Base-by-base conservation (phyloP, 2,329 filamentous ascomycete species). In the Alternaria gansuensis region DNA sequence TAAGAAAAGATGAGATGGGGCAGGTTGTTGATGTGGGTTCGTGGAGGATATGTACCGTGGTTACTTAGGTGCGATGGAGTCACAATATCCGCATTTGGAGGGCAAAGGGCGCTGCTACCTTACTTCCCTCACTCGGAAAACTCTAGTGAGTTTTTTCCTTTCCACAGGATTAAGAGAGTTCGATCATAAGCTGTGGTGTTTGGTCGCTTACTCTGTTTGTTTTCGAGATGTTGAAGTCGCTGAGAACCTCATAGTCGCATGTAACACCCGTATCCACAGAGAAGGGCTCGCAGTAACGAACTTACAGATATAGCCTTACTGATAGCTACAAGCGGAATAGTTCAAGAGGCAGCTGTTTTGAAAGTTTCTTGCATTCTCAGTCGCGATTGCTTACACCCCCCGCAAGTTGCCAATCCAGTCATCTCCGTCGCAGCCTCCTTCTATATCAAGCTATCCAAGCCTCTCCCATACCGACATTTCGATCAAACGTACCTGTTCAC, bases 1-100 rank as follows among this genome's bases (percentile, higher is more conserved):
- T 1, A 29, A 8, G 9, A 5, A 31, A 11, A 10, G 3, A 8
- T 9, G 1, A 5, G 2, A 33, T 2, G 0, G 13, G 11, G 13
- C n/a, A 9, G 8, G 4, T 36, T n/a, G 37, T 10, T 36, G 21
- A 34, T 48, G 13, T 34, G 34, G 31, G 21, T 3, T 13, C 8
- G 13, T 48, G 21, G 8, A 26, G 17, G 13, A 7, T 11, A 13
- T 14, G 44, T 36, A 48, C 44, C 31, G 31, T 34, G 44, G 31
- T 48, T 24, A 17, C 17, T 17, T 17, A 17, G 17, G 17, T 17
- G 4, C 31, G 21, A 36, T n/a, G 8, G 8, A 24, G 21, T 36
- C 31, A 2, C 28, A 10, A 41, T 3, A 50, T 28, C 52, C 28
- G 7, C 7, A 17, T 41, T 3, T 21, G 44, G 44, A 21, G 11